Percentiles rank a stretch among this genome's conserved stretches.
Conservation (phyloP, 345 rosid species). For the Murraya paniculata region DNA sequence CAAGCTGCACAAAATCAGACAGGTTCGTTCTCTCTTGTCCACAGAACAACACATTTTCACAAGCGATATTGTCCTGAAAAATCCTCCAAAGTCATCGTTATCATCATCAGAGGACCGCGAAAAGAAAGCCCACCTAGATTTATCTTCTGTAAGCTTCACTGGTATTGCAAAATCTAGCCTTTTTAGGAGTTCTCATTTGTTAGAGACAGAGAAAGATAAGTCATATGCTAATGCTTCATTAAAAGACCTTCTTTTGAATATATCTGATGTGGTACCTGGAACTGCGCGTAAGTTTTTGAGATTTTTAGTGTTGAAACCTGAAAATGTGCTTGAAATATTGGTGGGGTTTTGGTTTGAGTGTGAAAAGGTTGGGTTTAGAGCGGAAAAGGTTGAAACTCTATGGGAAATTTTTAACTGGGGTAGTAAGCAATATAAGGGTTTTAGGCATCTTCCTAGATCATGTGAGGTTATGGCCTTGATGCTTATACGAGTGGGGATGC, state of each 20-base stretch:
- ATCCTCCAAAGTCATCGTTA: constrained; percentile 19
- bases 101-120: constrained; percentile 6
- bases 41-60: constrained; percentile 7
- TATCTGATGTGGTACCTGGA: constrained; percentile 58
- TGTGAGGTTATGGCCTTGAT: constrained; percentile 56
- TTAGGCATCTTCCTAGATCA: constrained; percentile 54
- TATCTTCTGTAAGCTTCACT: constrained; percentile 26
- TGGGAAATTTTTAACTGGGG: constrained; percentile 65
- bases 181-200: constrained; percentile 22
- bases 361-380: constrained; percentile 31
- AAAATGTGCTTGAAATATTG: constrained; percentile 56
- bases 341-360: constrained; percentile 44
- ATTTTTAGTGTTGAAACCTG: constrained; percentile 39
- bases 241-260: constrained; percentile 47
- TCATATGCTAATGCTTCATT: constrained; percentile 33
- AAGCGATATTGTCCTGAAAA: constrained; percentile 10
- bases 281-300: constrained; percentile 55
- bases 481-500: constrained; percentile 53
- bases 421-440: constrained; percentile 36
- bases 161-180: constrained; percentile 31
- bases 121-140: constrained; percentile 24
- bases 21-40: constrained; percentile 25
- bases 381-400: constrained; percentile 53
- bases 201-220: constrained; percentile 20
- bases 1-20: constrained; percentile 25